Percentiles rank a stretch among this genome's conserved stretches.
These are phyloP conservation scores for Secale cereale DNA, from an alignment of 176 grass and related monocot genomes.

Conservation along the genomic window DNA sequence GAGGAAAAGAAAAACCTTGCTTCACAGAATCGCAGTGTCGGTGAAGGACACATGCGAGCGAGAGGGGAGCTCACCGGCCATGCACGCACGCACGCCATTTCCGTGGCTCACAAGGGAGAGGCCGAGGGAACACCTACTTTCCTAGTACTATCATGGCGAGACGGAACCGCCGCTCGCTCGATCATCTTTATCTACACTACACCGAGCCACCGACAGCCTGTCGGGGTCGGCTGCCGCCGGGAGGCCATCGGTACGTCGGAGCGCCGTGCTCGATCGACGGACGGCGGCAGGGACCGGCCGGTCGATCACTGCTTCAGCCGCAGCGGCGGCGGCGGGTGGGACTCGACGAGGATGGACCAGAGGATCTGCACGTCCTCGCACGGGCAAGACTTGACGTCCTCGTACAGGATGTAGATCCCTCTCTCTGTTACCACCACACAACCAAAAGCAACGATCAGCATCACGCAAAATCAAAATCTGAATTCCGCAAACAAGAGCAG, in stretches of 20 bases:
- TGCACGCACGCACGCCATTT: constrained; percentile 17
- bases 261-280: constrained; percentile 42
- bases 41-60: constrained; percentile 17
- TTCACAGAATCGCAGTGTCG: constrained; percentile 44
- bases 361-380: constrained; percentile 96
- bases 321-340: constrained; percentile 51
- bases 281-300: not conserved
- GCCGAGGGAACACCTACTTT: not conserved
- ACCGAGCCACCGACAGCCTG: constrained; percentile 22
- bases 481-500: not conserved
- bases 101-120: constrained; percentile 24
- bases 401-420: constrained; percentile 95
- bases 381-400: constrained; percentile 97
- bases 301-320: constrained; percentile 57
- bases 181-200: constrained; percentile 49
- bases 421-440: constrained; percentile 27
- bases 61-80: constrained; percentile 19
- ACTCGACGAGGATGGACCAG: constrained; percentile 97
- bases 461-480: not conserved
- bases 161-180: not conserved
- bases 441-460: not conserved
- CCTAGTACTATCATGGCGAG: not conserved
- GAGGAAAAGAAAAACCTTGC: not conserved
- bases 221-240: not conserved
- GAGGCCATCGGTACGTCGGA: constrained; percentile 10